Conservation (phyloP, 805 yeast species). For the Blastobotrys mokoenaii region DNA sequence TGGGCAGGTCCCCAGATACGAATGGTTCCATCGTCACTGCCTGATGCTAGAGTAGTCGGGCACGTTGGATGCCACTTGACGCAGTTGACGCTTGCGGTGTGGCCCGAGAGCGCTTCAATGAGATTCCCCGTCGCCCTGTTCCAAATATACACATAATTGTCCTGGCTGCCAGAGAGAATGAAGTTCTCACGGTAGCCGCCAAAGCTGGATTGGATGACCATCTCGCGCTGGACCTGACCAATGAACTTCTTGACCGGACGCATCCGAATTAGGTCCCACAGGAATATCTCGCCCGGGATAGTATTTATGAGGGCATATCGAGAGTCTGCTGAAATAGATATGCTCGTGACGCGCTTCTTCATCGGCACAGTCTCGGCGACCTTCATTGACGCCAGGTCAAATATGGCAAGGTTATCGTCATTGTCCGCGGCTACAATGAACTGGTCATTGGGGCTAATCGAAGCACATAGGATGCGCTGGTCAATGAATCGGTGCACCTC, state of each 20-base stretch:
- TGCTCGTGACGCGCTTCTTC: conserved; percentile 54
- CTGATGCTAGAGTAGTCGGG: conserved; percentile 60
- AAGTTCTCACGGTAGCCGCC: conserved; percentile 65
- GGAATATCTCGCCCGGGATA: conserved; percentile 66
- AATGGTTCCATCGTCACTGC: conserved; percentile 72
- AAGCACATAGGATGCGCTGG: conserved; percentile 55
- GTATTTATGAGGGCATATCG: conserved; percentile 52
- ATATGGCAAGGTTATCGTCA: conserved; percentile 53
- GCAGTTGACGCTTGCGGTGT: conserved; percentile 59
- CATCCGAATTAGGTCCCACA: conserved; percentile 65
- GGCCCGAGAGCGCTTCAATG: conserved; percentile 53
- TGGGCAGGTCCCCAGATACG: conserved; percentile 34
- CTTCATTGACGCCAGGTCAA: conserved; percentile 37
- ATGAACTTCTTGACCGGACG: conserved; percentile 52
- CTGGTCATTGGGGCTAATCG: conserved; percentile 56
- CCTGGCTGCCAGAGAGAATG: conserved; percentile 76
- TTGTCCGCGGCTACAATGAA: conserved; percentile 57
- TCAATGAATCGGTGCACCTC: conserved; percentile 26
- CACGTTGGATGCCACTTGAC: conserved; percentile 62
- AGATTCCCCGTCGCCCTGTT: conserved; percentile 62
- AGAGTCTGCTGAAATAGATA: conserved; percentile 51
- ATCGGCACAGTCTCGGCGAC: conserved; percentile 41
- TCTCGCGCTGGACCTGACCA: conserved; percentile 66
- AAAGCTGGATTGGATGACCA: conserved; percentile 66
- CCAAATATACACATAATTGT: conserved; percentile 73